A percentile compares a stretch with the other conserved stretches of the same genome.
These are phyloP conservation scores for Lepiota subincarnata DNA, from an alignment of 768 basidiomycete genomes.

Conservation along the genomic window DNA sequence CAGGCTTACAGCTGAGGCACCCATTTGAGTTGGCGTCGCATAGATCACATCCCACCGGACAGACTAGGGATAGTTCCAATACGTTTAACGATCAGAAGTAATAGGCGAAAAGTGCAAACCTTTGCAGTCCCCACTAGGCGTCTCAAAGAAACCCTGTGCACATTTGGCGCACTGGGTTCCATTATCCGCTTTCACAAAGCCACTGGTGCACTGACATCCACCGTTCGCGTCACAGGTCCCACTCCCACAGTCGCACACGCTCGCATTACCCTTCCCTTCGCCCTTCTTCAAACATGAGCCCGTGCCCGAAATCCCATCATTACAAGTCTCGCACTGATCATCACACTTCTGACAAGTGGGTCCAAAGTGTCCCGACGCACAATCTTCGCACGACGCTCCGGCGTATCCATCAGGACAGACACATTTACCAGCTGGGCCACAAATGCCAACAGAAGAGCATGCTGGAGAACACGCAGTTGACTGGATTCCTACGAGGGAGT, in stretches of 20 bases:
- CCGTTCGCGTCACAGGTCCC: constrained; percentile 68
- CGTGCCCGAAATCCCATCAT: constrained; percentile 71
- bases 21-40: constrained; percentile 63
- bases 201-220: constrained; percentile 69
- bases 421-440: constrained; percentile 63
- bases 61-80: constrained; percentile 47
- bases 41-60: constrained; percentile 67
- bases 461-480: constrained; percentile 68
- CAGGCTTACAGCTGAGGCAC: constrained; percentile 66
- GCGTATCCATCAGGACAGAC: constrained; percentile 66
- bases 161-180: constrained; percentile 80
- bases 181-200: constrained; percentile 65
- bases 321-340: constrained; percentile 59
- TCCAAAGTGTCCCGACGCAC: constrained; percentile 67
- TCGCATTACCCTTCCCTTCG: not conserved
- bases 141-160: constrained; percentile 68
- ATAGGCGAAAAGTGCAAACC: constrained; percentile 32
- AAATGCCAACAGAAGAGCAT: constrained; percentile 60
- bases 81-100: constrained; percentile 27
- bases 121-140: constrained; percentile 66
- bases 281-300: constrained; percentile 61
- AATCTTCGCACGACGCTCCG: constrained; percentile 74
- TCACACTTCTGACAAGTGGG: constrained; percentile 65
- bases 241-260: constrained; percentile 69
- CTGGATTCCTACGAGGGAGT: constrained; percentile 66